A percentile compares a stretch with the other conserved stretches of the same genome.
Conservation (phyloP, 2,329 filamentous ascomycete species). For the Epichloe glyceriae region DNA sequence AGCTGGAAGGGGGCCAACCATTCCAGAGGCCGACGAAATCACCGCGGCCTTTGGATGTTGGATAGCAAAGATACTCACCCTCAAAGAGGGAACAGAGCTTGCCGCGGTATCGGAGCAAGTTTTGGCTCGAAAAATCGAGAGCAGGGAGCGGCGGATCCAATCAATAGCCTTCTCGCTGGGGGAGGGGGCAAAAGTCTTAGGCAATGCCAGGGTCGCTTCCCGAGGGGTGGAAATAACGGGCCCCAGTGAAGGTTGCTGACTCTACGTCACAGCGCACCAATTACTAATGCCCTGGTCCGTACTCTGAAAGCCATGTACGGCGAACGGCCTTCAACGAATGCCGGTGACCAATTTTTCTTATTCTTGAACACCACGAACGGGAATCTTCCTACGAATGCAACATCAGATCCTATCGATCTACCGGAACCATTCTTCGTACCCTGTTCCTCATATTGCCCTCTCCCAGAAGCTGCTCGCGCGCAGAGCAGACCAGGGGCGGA, state of each 20-base stretch:
- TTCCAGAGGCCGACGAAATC: no score
- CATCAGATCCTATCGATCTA: neutral
- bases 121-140: neutral
- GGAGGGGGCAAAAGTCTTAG: no score
- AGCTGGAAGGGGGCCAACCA: neutral
- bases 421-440: neutral
- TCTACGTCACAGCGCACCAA: conserved; percentile 1
- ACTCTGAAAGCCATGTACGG: neutral
- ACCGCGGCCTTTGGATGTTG: no score
- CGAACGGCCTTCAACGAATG: conserved; percentile 2
- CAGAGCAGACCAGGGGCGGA: neutral
- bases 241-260: no score
- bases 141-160: neutral
- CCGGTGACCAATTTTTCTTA: neutral
- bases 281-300: conserved; percentile 2
- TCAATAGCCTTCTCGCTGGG: no score
- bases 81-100: neutral
- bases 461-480: neutral
- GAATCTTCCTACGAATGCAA: no score
- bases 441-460: neutral
- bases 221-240: neutral
- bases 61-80: no score
- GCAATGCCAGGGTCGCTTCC: neutral
- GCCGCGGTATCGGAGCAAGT: neutral
- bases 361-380: neutral